Evolutionary conservation across 352 stramenopile genomes (phyloP), one percentile per base, ranked within the genome.

Genomic region (Phytopythium aichiense): DNA sequence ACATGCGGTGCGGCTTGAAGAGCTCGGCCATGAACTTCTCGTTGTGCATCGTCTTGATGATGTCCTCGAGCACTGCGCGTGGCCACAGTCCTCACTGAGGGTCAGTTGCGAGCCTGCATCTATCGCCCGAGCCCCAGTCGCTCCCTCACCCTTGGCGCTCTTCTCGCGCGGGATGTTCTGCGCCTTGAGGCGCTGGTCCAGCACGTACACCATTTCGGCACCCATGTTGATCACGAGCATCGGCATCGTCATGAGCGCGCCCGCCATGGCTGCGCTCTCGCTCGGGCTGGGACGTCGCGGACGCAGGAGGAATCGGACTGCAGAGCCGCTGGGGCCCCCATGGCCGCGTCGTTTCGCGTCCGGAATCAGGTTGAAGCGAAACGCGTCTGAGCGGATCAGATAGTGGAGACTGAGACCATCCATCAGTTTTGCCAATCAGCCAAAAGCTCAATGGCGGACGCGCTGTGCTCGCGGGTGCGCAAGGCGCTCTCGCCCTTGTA

Each of bases 161-260:
- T 98, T 98, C 65, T 96, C 88, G 40, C 82, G 73, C 55, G 83
- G 78, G 49, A 98, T 95, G 66, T 79, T 94, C 63, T 98, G 92
- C 28, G 92, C 92, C 62, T 93, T 88, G 30, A 98, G 83, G 15
- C 92, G 87, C 79, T 97, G 91, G 58, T 96, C 80, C 62, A 98
- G 72, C 53, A 98, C 91, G 78, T 98, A 97, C 48, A 97, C 82
- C 92, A 98, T 98, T 67, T 98, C 92, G 52, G 88, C 86, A 37
- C 91, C 92, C 90, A 98, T 97, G 68, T 98, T 98, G 55, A 97
- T 81, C 50, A 98, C 80, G 48, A 98, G 63, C 79, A 98, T 89
- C 40, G 91, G 92, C 89, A 98, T 97, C 48, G 85, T 87, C 70
- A 96, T 84, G 56, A 93, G 66, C 55, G 79, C 74, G 50, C 82